These are phyloP conservation scores for Tricholoma terreum DNA, from an alignment of 768 basidiomycete genomes.

Conservation along the genomic window DNA sequence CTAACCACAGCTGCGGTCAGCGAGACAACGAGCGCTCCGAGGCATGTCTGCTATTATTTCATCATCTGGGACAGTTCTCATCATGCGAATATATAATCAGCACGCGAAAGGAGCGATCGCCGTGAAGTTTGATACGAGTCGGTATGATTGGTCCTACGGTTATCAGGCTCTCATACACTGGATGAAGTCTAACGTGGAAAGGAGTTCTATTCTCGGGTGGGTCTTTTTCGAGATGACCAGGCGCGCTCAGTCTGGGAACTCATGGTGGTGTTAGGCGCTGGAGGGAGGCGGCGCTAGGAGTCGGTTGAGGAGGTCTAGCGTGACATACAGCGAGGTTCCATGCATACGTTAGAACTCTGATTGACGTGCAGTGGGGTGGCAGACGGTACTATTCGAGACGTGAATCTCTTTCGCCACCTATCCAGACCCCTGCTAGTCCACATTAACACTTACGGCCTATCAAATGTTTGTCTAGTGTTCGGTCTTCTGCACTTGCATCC, in stretches of 20 bases:
- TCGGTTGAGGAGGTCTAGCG: neutral
- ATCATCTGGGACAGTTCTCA: neutral
- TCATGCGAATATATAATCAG: constrained; percentile 4
- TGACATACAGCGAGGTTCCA: neutral
- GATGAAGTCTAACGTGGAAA: constrained; percentile 3
- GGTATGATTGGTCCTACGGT: neutral
- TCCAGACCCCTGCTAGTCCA: too few species aligned
- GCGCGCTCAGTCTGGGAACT: constrained; percentile 5
- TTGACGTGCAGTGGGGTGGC: too few species aligned
- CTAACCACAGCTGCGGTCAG: too few species aligned
- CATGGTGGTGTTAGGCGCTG: neutral
- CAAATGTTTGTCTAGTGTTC: too few species aligned
- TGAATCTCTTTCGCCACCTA: too few species aligned
- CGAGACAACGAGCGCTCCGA: neutral
- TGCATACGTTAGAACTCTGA: too few species aligned
- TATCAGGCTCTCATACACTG: constrained; percentile 7
- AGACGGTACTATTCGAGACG: too few species aligned
- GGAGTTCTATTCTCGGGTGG: neutral
- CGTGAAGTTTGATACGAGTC: constrained; percentile 14
- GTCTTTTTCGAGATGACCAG: neutral
- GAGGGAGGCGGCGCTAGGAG: neutral
- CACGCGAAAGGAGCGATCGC: constrained; percentile 15
- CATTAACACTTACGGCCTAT: too few species aligned
- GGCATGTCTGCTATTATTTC: neutral
- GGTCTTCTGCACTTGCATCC: too few species aligned